Conservation (phyloP, 306 rosid species). For the Pyrus bretschneideri region DNA sequence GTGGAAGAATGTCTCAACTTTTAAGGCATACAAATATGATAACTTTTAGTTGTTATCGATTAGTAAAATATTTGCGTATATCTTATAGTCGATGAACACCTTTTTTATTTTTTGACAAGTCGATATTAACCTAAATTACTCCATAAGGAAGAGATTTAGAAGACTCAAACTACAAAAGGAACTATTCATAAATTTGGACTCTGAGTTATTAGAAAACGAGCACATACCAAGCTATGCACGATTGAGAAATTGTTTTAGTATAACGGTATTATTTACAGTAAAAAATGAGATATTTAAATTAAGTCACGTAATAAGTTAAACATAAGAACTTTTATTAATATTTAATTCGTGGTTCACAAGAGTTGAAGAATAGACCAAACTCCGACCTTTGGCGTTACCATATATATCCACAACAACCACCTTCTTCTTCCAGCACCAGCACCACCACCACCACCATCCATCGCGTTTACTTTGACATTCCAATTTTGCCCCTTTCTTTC, state of each 20-base stretch:
- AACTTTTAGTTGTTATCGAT: neutral
- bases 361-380: neutral
- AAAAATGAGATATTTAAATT: too few relatives aligned
- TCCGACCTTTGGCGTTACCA: neutral
- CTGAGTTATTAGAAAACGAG: too few relatives aligned
- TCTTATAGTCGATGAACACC: fast-evolving
- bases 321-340: too few relatives aligned
- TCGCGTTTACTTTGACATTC: constrained; percentile 14
- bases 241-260: too few relatives aligned
- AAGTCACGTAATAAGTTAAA: too few relatives aligned
- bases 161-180: too few relatives aligned
- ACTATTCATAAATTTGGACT: too few relatives aligned
- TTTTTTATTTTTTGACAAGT: too few relatives aligned
- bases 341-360: too few relatives aligned
- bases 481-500: constrained; percentile 6
- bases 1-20: neutral
- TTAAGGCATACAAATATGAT: neutral
- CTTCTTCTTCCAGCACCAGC: constrained; percentile 3
- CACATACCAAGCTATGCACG: too few relatives aligned
- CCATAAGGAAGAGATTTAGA: neutral
- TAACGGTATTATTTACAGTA: too few relatives aligned
- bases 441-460: constrained; percentile 8
- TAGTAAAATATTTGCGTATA: neutral
- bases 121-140: neutral
- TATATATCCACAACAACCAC: neutral